Percentiles rank a stretch among this genome's conserved stretches.
Conservation (phyloP, 805 yeast species). For the Lachancea sp. region DNA sequence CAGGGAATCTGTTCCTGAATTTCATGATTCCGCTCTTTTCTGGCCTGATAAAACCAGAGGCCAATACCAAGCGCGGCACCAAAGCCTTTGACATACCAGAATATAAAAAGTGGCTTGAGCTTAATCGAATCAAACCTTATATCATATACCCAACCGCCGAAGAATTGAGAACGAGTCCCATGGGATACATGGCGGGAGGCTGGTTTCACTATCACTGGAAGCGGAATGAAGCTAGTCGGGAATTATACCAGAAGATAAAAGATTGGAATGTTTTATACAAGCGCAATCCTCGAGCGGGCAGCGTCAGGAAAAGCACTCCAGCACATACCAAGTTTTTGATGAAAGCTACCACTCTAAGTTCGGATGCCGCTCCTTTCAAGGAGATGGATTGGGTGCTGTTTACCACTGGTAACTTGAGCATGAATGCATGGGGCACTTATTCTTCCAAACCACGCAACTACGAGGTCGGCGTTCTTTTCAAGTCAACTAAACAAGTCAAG, state of each 20-base stretch:
- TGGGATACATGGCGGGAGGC: conserved; percentile 20
- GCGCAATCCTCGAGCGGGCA: conserved; percentile 12
- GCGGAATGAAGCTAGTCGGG: conserved; percentile 5
- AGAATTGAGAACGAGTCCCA: conserved; percentile 19
- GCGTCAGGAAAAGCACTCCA: conserved; percentile 24
- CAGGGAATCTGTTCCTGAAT: conserved; percentile 21
- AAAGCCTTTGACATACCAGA: conserved; percentile 6
- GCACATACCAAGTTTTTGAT: conserved; percentile 68
- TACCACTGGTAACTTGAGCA: conserved; percentile 70
- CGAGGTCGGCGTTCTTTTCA: conserved; percentile 51
- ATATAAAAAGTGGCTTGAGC: neutral
- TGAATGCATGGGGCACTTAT: conserved; percentile 72
- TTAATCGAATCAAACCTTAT: conserved; percentile 15
- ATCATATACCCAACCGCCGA: conserved; percentile 25
- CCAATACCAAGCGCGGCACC: neutral
- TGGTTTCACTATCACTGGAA: conserved; percentile 28
- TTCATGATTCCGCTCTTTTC: conserved; percentile 22
- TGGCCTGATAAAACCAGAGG: conserved; percentile 4
- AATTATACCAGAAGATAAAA: conserved; percentile 17
- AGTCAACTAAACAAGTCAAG: conserved; percentile 16
- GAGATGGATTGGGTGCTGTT: conserved; percentile 58
- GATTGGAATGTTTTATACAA: conserved; percentile 19
- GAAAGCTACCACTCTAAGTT: conserved; percentile 40
- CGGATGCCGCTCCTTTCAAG: conserved; percentile 8
- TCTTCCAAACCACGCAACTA: conserved; percentile 35